These are phyloP conservation scores for Neurospora crassa DNA, from an alignment of 2,329 filamentous ascomycete species.

Conservation along the genomic window DNA sequence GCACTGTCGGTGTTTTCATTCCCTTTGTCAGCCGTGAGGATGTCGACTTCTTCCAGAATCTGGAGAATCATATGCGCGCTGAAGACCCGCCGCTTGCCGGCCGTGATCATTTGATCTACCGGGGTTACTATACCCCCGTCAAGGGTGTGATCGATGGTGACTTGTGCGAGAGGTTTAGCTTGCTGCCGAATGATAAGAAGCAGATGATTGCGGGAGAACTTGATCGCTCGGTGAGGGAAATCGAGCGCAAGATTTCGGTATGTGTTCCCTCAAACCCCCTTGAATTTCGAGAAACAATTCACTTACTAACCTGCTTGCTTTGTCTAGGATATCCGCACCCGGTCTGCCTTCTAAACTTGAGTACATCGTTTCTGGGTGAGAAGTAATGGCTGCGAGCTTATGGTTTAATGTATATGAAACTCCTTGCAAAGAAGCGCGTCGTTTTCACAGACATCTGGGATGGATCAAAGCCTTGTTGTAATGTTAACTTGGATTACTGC, in stretches of 20 bases:
- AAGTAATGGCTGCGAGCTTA: neutral
- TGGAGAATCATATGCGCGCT: slow-evolving; percentile 78
- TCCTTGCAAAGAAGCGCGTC: neutral
- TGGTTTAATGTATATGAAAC: neutral
- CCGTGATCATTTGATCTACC: slow-evolving; percentile 89
- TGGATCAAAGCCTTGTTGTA: neutral
- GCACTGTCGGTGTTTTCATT: slow-evolving; percentile 85
- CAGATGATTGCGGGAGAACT: slow-evolving; percentile 89
- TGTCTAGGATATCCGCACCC: slow-evolving; percentile 44
- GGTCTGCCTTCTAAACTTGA: slow-evolving; percentile 44
- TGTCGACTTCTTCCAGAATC: slow-evolving; percentile 92
- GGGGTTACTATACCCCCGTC: slow-evolving; percentile 90
- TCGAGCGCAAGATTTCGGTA: slow-evolving; percentile 87
- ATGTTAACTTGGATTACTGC: neutral
- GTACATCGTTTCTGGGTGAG: neutral
- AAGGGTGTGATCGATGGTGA: slow-evolving; percentile 97
- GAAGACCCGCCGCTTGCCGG: slow-evolving; percentile 85
- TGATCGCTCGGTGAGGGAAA: slow-evolving; percentile 82
- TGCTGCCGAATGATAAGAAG: slow-evolving; percentile 81
- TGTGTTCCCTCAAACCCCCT: slow-evolving; percentile 16
- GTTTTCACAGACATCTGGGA: neutral
- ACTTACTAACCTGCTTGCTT: slow-evolving; percentile 11
- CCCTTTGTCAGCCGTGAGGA: slow-evolving; percentile 89
- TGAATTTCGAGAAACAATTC: neutral
- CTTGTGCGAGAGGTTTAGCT: slow-evolving; percentile 81